These are phyloP conservation scores for Codiaeum variegatum DNA, from an alignment of 441 rosid species.

Conservation along the genomic window DNA sequence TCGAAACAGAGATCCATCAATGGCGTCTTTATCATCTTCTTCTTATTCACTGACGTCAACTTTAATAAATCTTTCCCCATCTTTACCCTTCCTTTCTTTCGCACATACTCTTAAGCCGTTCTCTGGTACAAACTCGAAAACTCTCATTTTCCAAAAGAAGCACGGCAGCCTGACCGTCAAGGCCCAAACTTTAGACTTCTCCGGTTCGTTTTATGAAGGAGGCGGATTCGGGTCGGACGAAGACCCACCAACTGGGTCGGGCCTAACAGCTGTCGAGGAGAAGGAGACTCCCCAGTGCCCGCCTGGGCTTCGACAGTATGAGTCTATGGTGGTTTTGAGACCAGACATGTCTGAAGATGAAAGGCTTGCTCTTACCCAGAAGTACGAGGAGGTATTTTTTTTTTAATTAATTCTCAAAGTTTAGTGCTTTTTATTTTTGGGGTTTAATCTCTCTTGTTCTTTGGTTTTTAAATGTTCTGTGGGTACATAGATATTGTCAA, in stretches of 20 bases:
- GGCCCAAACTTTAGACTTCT: slow-evolving; percentile 68
- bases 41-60: slow-evolving; percentile 30
- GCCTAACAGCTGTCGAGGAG: slow-evolving; percentile 57
- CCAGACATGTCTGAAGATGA: slow-evolving; percentile 94
- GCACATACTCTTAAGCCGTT: slow-evolving; percentile 37
- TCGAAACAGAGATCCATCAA: slow-evolving; percentile 25
- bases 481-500: not conserved
- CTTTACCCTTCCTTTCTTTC: slow-evolving; percentile 39
- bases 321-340: slow-evolving; percentile 73
- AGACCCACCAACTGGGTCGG: slow-evolving; percentile 52
- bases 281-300: slow-evolving; percentile 80
- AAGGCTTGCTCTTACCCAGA: slow-evolving; percentile 72
- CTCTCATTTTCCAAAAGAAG: slow-evolving; percentile 20
- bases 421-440: not conserved
- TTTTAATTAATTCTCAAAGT: not conserved
- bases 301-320: slow-evolving; percentile 77
- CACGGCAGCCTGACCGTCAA: slow-evolving; percentile 26
- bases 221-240: slow-evolving; percentile 69
- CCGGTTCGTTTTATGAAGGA: slow-evolving; percentile 73
- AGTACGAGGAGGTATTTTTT: slow-evolving; percentile 88
- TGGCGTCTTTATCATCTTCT: slow-evolving; percentile 24
- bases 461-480: not conserved
- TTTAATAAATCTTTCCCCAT: slow-evolving; percentile 29
- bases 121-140: slow-evolving; percentile 25
- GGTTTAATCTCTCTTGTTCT: not conserved